Base-by-base conservation (phyloP, 768 basidiomycete species). In the Hygrophorus pudorinus region DNA sequence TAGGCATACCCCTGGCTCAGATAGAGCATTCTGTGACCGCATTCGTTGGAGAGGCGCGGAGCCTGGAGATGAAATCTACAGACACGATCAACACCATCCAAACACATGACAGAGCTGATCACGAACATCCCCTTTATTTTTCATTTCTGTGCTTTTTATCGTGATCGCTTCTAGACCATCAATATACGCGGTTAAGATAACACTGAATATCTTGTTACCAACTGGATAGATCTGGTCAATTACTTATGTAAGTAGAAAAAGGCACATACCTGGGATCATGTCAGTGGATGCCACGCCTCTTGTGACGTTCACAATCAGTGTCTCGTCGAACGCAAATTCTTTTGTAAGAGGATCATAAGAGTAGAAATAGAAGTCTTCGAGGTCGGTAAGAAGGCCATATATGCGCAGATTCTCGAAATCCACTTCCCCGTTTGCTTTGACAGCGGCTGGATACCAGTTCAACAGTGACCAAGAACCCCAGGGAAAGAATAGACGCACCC, bases 311-410 rank as follows among this genome's bases (percentile, higher is more conserved):
- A 49, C 48, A 27, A 51, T 14, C 21, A 55, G 32, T 2, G 28
- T 49, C 53, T 53, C 48, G 34, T 56, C 53, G 38, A 49, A 46
- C 4, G 39, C 44, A 41, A 56, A 56, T 44, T 38, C 32, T 24
- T 47, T 44, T 38, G 46, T 39, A 29, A 33, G n/a, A 40, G 55
- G 53, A 47, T 56, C 20, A 37, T 56, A 56, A 17, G 55, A 54
- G 46, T 56, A 56, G 31, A 52, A 52, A 35, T 47, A 27, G 35
- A 56, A 56, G 13, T 37, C n/a, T 13, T 29, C 48, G 48, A 54
- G 49, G 39, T 56, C 47, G 28, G 55, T 56, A n/a, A 56, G 51
- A 33, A 56, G 51, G 24, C 53, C 55, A 47, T 56, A 52, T 18
- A 54, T 42, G 35, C 54, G 51, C 33, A 54, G 46, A 28, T 38